Percentiles rank a stretch among this genome's conserved stretches.
phyloP scores from a whole-genome alignment of 2,329 filamentous ascomycete genomes.

The Paraphaeosphaeria sporulosa region DNA sequence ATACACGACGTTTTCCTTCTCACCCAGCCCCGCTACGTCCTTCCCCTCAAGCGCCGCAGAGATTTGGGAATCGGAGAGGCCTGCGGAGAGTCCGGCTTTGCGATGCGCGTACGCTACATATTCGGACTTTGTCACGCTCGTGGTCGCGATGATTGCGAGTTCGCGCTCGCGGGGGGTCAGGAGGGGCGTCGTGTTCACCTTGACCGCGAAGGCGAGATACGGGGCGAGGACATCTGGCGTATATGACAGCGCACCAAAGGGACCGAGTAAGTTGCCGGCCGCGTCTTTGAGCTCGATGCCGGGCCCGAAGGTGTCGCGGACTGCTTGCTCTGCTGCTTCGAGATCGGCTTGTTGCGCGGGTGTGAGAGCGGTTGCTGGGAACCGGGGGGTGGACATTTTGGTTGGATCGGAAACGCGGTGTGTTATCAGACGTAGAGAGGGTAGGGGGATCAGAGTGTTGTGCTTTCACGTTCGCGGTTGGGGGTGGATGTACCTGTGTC shows the following conservation, averaged over 20 bases:
- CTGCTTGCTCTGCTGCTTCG: constrained; percentile 2
- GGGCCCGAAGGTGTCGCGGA: constrained; percentile 11
- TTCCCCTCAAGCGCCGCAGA: constrained; percentile 4
- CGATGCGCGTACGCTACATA: constrained; percentile 18
- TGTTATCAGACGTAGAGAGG: too few relatives aligned
- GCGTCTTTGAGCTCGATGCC: constrained; percentile 14
- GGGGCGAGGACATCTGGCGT: constrained; percentile 12
- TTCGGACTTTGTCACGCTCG: constrained; percentile 6
- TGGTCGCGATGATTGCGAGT: constrained; percentile 11
- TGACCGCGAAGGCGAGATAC: constrained; percentile 10
- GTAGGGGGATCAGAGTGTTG: too few relatives aligned
- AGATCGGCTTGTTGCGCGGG: constrained; percentile 6
- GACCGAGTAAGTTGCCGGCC: constrained; percentile 16
- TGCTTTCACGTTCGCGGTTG: too few relatives aligned
- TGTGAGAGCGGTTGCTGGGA: constrained; percentile 5
- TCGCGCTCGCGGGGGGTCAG: constrained; percentile 16
- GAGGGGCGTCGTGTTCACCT: constrained; percentile 1
- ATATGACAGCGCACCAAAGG: constrained; percentile 17
- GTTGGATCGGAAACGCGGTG: too few relatives aligned
- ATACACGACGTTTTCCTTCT: constrained; percentile 16
- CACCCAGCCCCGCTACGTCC: neutral
- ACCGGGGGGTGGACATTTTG: constrained; percentile 3
- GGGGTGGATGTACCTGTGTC: too few relatives aligned
- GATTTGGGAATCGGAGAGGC: neutral
- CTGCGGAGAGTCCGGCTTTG: constrained; percentile 13